Conservation (phyloP, 2,329 filamentous ascomycete genomes). For the Cordyceps fumosorosea region DNA sequence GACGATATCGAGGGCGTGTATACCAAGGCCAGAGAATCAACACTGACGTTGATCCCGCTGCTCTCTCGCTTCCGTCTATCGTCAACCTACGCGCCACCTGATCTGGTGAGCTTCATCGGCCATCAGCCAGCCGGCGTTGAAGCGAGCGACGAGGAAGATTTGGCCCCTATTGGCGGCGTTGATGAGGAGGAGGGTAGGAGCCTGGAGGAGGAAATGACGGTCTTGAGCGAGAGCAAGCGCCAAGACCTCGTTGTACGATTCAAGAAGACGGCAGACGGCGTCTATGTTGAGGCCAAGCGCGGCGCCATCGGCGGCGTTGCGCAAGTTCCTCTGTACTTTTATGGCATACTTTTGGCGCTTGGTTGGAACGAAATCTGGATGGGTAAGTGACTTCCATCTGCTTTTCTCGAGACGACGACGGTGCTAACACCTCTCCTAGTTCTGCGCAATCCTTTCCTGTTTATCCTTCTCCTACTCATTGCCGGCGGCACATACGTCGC, state of each 20-base stretch:
- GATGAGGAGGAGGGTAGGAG: constrained; percentile 94
- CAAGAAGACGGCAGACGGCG: constrained; percentile 96
- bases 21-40: constrained; percentile 86
- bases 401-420: not conserved
- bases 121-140: constrained; percentile 67
- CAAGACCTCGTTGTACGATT: constrained; percentile 90
- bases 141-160: constrained; percentile 81
- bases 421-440: constrained; percentile 46
- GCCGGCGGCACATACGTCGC: constrained; percentile 78
- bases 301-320: constrained; percentile 93
- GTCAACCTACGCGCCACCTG: constrained; percentile 67
- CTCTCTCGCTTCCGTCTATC: constrained; percentile 77
- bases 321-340: constrained; percentile 92
- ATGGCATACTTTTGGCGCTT: constrained; percentile 76
- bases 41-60: constrained; percentile 81
- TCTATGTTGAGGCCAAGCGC: constrained; percentile 96
- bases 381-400: constrained; percentile 50
- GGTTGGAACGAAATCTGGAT: constrained; percentile 99
- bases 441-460: constrained; percentile 86
- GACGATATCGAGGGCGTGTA: constrained; percentile 97
- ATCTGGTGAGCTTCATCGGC: constrained; percentile 80
- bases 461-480: constrained; percentile 76
- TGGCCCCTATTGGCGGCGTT: constrained; percentile 82
- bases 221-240: constrained; percentile 83
- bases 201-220: constrained; percentile 90